Conservation (phyloP, 2,329 filamentous ascomycete species). For the Celoporthe dispersa region DNA sequence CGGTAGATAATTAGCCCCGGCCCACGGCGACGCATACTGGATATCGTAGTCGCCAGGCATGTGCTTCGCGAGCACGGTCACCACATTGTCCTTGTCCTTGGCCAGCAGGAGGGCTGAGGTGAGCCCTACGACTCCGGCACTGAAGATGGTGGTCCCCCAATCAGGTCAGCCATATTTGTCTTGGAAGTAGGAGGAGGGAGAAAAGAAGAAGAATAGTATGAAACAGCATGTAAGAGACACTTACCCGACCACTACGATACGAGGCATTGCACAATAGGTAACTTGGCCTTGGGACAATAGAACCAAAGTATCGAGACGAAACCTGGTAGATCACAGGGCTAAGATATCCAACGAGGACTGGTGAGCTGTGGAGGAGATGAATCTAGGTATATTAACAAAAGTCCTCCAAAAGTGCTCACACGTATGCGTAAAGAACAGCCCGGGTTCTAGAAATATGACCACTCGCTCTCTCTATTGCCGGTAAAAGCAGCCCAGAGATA, state of each 20-base stretch:
- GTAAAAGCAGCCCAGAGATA: not conserved
- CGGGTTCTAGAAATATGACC: not conserved
- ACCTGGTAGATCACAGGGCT: not conserved
- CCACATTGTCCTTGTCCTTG: conserved; percentile 46
- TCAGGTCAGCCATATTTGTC: not conserved
- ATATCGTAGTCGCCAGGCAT: conserved; percentile 94
- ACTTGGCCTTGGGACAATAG: not conserved
- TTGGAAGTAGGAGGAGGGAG: not conserved
- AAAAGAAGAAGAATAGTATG: not conserved
- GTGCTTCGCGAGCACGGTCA: conserved; percentile 66
- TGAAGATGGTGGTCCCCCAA: conserved; percentile 27
- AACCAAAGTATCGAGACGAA: not conserved
- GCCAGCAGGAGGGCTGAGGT: conserved; percentile 55
- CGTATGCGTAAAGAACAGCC: not conserved
- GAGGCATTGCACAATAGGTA: conserved; percentile 35
- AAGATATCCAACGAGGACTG: not conserved
- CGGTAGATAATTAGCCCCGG: conserved; percentile 81
- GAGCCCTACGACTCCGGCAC: conserved; percentile 56
- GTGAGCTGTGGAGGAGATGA: not conserved
- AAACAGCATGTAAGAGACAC: conserved; percentile 19
- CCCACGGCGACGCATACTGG: conserved; percentile 89
- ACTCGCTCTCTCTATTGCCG: not conserved
- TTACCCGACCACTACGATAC: conserved; percentile 46
- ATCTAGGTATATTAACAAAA: not conserved
- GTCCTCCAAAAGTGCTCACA: not conserved